These are phyloP conservation scores for Tothia fuscella DNA, from an alignment of 2,329 filamentous ascomycete genomes.

Conservation along the genomic window DNA sequence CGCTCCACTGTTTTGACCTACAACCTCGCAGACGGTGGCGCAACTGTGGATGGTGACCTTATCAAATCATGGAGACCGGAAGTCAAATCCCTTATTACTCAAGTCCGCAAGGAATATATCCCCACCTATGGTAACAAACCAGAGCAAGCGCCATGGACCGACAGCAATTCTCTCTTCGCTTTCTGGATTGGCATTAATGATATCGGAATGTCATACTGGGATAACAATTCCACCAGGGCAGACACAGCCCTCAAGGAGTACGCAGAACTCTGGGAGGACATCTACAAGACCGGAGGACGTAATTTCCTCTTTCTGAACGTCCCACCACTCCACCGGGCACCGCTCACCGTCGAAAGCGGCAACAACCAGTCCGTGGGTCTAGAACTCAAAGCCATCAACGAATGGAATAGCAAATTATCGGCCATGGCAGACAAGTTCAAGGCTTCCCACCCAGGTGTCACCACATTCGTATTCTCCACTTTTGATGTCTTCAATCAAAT, in stretches of 20 bases:
- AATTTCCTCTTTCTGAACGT: conserved; percentile 40
- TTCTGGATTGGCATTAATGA: conserved; percentile 48
- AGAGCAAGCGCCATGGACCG: conserved; percentile 31
- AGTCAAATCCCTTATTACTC: conserved; percentile 39
- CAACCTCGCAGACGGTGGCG: conserved; percentile 44
- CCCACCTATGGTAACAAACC: conserved; percentile 27
- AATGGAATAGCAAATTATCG: conserved; percentile 39
- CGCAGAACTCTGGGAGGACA: conserved; percentile 22
- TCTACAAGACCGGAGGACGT: conserved; percentile 27
- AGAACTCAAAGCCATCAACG: conserved; percentile 33
- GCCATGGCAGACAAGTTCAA: conserved; percentile 31
- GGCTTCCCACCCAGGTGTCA: conserved; percentile 28
- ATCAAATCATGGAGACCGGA: conserved; percentile 38
- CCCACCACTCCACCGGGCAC: conserved; percentile 40
- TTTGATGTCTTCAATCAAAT: conserved; percentile 40
- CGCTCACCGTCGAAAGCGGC: conserved; percentile 28
- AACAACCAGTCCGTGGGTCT: conserved; percentile 24
- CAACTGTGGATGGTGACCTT: conserved; percentile 40
- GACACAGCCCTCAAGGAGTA: conserved; percentile 28
- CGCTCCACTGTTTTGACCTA: conserved; percentile 35
- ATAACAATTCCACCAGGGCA: conserved; percentile 23
- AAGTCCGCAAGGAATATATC: conserved; percentile 35
- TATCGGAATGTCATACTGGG: conserved; percentile 38
- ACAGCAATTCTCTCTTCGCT: conserved; percentile 34
- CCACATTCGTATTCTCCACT: conserved; percentile 43